Evolutionary conservation across 2,329 filamentous ascomycete species (phyloP).

Genomic region (Neopestalotiopsis rosae): DNA sequence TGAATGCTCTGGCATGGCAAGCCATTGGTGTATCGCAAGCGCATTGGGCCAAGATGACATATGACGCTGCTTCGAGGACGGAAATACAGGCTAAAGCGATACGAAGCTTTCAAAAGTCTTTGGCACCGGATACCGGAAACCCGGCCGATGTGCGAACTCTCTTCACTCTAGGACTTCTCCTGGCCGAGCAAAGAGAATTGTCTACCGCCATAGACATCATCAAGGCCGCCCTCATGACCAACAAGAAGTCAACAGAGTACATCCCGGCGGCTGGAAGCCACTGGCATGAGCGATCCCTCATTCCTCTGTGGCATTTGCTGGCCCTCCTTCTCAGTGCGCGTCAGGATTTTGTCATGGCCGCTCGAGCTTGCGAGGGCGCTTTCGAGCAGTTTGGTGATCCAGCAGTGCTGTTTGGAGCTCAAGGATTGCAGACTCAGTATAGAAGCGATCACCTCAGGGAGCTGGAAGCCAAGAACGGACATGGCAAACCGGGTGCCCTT

Average conservation of each 20-base stretch:
- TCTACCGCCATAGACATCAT: constrained; percentile 81
- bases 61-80: constrained; percentile 72
- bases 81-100: constrained; percentile 81
- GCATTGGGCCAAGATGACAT: constrained; percentile 84
- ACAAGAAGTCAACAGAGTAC: constrained; percentile 52
- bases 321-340: constrained; percentile 84
- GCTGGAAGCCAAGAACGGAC: constrained; percentile 44
- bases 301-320: constrained; percentile 91
- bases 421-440: constrained; percentile 53
- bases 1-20: constrained; percentile 76
- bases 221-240: constrained; percentile 74
- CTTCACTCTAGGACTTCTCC: constrained; percentile 82
- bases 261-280: constrained; percentile 53
- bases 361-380: constrained; percentile 84
- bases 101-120: constrained; percentile 73
- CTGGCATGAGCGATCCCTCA: constrained; percentile 68
- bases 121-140: constrained; percentile 70
- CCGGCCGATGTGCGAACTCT: constrained; percentile 75
- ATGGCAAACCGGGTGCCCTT: constrained; percentile 49
- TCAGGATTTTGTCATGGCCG: constrained; percentile 82
- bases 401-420: constrained; percentile 70
- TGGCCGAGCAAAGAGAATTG: constrained; percentile 86
- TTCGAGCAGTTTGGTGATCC: constrained; percentile 87
- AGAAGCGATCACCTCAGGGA: constrained; percentile 73
- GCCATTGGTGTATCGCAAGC: constrained; percentile 86